Percentiles rank a stretch among this genome's conserved stretches.
These are phyloP conservation scores for Dendrobium nobile DNA, from an alignment of 106 monocot genomes.

Conservation along the genomic window DNA sequence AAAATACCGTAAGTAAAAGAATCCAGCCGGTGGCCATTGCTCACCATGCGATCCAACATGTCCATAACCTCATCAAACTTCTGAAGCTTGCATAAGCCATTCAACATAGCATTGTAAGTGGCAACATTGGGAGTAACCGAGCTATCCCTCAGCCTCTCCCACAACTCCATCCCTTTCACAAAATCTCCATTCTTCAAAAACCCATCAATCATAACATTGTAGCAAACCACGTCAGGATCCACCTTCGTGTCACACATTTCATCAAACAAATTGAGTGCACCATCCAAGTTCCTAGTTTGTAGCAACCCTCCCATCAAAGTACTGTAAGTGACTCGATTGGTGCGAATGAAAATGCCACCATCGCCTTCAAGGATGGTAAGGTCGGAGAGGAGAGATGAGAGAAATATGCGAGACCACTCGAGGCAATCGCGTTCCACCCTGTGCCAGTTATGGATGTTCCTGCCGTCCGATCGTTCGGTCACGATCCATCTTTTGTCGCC, in stretches of 20 bases:
- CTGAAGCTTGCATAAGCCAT: no score
- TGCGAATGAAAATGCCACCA: conserved; percentile 50
- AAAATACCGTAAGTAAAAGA: no score
- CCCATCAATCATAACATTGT: conserved; percentile 77
- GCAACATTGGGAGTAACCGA: no score
- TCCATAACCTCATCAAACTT: no score
- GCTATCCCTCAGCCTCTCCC: no score
- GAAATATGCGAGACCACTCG: conserved; percentile 66
- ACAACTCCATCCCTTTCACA: conserved; percentile 44
- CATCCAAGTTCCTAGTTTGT: conserved; percentile 17
- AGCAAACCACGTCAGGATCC: conserved; percentile 59
- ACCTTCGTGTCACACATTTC: conserved; percentile 64
- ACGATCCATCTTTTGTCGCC: conserved; percentile 99
- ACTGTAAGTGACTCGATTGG: conserved; percentile 39
- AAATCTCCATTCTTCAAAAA: conserved; percentile 56
- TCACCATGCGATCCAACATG: no score
- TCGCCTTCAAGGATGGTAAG: conserved; percentile 57
- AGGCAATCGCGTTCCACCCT: conserved; percentile 97
- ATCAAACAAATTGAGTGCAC: conserved; percentile 60
- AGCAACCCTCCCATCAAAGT: conserved; percentile 29
- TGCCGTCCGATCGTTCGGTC: conserved; percentile 80
- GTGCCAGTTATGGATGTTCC: conserved; percentile 99
- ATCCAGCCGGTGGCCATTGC: no score
- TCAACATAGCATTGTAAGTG: no score
- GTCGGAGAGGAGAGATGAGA: conserved; percentile 53